A percentile compares a stretch with the other conserved stretches of the same genome.
Conservation (phyloP, 148 eudicot genomes). For the Amaranthus palmeri region DNA sequence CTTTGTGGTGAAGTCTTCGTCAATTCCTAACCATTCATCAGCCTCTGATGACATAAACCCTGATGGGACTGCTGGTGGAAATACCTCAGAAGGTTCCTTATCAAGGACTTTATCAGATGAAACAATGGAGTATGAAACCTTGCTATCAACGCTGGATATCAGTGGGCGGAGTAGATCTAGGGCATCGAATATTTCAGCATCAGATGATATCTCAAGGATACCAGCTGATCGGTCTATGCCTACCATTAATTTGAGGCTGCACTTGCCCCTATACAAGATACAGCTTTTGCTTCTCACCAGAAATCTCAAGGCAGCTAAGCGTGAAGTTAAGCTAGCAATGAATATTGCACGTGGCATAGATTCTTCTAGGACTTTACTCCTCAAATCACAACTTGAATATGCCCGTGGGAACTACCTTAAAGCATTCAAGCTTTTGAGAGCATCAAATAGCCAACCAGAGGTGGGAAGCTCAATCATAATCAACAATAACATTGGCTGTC, state of each 20-base stretch:
- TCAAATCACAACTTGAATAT: constrained; percentile 93
- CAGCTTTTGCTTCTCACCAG: constrained; percentile 65
- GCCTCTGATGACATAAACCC: constrained; percentile 48
- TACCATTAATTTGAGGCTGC: constrained; percentile 61
- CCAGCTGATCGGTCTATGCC: constrained; percentile 54
- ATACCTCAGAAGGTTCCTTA: constrained; percentile 50
- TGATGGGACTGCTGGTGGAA: constrained; percentile 38
- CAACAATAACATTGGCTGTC: constrained; percentile 89
- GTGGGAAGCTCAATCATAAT: constrained; percentile 57
- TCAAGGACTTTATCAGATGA: constrained; percentile 87
- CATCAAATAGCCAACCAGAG: constrained; percentile 59
- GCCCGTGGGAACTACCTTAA: constrained; percentile 77
- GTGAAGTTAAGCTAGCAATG: constrained; percentile 81
- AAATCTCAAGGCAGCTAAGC: constrained; percentile 90
- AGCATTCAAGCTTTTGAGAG: constrained; percentile 85
- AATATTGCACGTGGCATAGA: constrained; percentile 75
- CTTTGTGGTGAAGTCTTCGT: constrained; percentile 46
- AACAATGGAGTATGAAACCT: constrained; percentile 65
- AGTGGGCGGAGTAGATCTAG: constrained; percentile 56
- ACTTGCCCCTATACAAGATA: constrained; percentile 76
- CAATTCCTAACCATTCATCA: constrained; percentile 49
- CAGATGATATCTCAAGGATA: constrained; percentile 42
- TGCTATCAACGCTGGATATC: constrained; percentile 66
- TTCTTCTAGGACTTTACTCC: constrained; percentile 69
- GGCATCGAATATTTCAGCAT: constrained; percentile 42